Percentiles rank a stretch among this genome's conserved stretches.
phyloP scores from a whole-genome alignment of 2,329 filamentous ascomycete genomes.

The Tolypocladium endophyticum region DNA sequence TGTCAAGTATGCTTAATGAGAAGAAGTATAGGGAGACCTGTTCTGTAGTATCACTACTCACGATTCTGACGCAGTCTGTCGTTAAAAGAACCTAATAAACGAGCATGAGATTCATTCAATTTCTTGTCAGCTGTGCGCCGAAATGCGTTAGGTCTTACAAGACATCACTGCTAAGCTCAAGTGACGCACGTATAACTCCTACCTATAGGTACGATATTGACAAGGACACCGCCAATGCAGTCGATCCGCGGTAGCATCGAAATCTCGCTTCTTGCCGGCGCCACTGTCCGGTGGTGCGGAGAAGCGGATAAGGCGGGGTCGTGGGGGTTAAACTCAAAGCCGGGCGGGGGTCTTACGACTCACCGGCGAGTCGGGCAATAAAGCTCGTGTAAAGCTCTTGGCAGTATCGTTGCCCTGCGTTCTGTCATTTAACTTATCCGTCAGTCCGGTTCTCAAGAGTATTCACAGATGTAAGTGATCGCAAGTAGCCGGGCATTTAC shows the following conservation, averaged over 20 bases:
- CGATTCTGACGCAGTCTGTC: not conserved
- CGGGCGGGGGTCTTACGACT: not conserved
- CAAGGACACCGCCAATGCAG: no score
- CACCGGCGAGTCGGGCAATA: not conserved
- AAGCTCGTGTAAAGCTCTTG: not conserved
- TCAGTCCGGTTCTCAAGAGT: not conserved
- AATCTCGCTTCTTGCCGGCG: not conserved
- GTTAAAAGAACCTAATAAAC: not conserved
- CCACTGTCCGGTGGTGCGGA: not conserved
- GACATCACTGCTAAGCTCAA: not conserved
- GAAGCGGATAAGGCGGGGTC: not conserved
- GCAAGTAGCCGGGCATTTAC: not conserved
- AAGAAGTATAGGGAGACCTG: not conserved
- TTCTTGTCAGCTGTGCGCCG: not conserved
- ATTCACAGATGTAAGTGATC: not conserved
- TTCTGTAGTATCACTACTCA: not conserved
- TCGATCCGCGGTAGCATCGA: no score
- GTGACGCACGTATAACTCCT: no score
- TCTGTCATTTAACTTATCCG: not conserved
- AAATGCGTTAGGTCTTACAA: not conserved
- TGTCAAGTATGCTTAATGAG: conserved; percentile 1
- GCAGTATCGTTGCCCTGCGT: not conserved
- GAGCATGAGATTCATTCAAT: not conserved
- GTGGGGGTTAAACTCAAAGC: not conserved
- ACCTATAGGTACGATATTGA: no score